These are phyloP conservation scores for Talaromyces wortmannii DNA, from an alignment of 495 filamentous ascomycete genomes.

Conservation along the genomic window DNA sequence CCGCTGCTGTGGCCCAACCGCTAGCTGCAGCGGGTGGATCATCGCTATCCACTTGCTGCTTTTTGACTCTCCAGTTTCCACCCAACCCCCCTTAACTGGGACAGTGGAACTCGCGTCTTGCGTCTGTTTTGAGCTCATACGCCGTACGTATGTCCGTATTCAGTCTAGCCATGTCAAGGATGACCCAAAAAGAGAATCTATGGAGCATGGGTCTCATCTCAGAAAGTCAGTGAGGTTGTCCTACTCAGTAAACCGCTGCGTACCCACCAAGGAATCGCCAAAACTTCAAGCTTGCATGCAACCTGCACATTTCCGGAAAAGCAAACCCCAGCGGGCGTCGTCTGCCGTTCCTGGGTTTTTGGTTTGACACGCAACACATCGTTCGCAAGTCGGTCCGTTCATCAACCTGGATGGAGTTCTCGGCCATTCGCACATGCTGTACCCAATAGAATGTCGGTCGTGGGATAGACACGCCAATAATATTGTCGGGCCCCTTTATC, in stretches of 20 bases:
- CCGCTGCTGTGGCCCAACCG: neutral
- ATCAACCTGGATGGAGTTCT: neutral
- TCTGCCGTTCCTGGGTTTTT: neutral
- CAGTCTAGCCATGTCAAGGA: neutral
- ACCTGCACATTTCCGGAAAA: neutral
- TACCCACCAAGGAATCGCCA: no score
- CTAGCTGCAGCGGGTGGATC: neutral
- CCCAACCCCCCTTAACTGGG: neutral
- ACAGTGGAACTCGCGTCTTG: no score
- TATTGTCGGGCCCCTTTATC: neutral
- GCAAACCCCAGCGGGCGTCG: neutral
- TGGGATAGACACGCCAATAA: no score
- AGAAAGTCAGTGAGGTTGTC: neutral
- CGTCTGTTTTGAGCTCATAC: no score
- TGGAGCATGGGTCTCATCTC: neutral
- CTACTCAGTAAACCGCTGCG: no score
- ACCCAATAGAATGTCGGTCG: no score
- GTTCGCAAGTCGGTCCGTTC: neutral
- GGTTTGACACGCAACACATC: neutral
- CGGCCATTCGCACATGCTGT: no score
- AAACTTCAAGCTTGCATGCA: neutral
- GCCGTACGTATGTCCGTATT: no score
- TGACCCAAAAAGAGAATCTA: neutral
- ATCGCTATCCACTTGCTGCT: neutral
- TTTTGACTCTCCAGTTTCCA: neutral